These are phyloP conservation scores for Xylaria venustula DNA, from an alignment of 495 filamentous ascomycete genomes.

Conservation along the genomic window DNA sequence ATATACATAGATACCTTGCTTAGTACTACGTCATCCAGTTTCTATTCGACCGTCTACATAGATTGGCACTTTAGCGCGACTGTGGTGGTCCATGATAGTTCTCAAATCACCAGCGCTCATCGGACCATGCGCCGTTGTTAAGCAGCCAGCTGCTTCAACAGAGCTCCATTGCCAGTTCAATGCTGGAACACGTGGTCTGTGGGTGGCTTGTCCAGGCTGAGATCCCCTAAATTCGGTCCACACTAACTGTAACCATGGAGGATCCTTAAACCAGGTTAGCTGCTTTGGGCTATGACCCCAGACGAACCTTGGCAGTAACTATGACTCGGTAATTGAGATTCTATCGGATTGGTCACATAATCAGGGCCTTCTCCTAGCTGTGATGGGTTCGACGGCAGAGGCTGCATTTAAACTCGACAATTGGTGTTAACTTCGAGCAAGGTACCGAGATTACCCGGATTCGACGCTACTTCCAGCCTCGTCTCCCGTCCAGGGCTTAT, in stretches of 20 bases:
- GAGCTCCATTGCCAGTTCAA: conserved; percentile 24
- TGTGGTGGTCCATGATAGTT: neutral
- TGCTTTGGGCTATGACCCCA: neutral
- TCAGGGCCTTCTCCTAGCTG: neutral
- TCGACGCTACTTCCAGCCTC: neutral
- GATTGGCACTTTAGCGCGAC: neutral
- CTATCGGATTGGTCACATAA: neutral
- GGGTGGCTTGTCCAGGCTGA: neutral
- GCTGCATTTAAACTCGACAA: neutral
- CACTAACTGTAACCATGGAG: neutral
- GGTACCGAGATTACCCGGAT: neutral
- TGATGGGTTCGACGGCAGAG: neutral
- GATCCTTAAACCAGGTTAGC: neutral
- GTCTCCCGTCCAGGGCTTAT: neutral
- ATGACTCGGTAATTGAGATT: neutral
- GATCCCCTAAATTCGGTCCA: neutral
- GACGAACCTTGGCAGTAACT: neutral
- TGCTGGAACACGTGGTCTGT: conserved; percentile 23
- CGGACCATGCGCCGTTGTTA: conserved; percentile 1
- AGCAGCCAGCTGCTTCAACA: conserved; percentile 3
- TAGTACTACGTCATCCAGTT: neutral
- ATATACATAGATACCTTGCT: no score
- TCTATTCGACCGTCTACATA: neutral
- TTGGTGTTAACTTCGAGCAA: neutral
- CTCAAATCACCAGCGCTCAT: conserved; percentile 3